Conservation (phyloP, 768 basidiomycete genomes). For the Xanthoconium purpureum region DNA sequence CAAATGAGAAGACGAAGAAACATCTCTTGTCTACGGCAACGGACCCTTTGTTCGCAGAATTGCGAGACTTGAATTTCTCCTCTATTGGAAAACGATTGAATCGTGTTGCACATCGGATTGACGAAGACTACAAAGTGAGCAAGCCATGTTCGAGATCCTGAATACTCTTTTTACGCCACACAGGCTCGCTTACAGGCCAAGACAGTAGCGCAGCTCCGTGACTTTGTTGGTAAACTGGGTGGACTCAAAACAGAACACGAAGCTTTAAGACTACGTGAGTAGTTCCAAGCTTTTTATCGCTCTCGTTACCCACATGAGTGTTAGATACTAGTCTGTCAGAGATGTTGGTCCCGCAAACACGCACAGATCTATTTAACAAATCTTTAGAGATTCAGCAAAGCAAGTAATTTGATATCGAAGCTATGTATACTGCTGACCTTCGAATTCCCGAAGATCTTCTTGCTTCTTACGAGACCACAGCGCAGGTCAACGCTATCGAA, state of each 20-base stretch:
- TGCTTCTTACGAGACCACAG: conserved; percentile 80
- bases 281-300: not conserved
- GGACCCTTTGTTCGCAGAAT: conserved; percentile 77
- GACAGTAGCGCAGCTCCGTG: conserved; percentile 85
- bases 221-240: conserved; percentile 94
- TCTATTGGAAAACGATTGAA: conserved; percentile 81
- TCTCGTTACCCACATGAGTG: conserved; percentile 2
- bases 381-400: conserved; percentile 96
- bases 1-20: conserved; percentile 85
- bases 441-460: conserved; percentile 66
- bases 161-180: not conserved
- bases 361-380: conserved; percentile 85
- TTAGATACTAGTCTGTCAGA: conserved; percentile 95
- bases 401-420: conserved; percentile 33
- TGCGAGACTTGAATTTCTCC: conserved; percentile 91
- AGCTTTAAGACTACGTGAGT: conserved; percentile 80
- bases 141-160: not conserved
- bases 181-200: conserved; percentile 84
- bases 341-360: conserved; percentile 78
- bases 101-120: conserved; percentile 75
- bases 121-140: conserved; percentile 86
- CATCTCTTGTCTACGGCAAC: conserved; percentile 74
- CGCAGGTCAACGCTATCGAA: conserved; percentile 84
- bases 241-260: conserved; percentile 92
- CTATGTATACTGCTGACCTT: conserved; percentile 7